These are phyloP conservation scores for Carex kokanica DNA, from an alignment of 176 grass and related monocot genomes.

Conservation along the genomic window DNA sequence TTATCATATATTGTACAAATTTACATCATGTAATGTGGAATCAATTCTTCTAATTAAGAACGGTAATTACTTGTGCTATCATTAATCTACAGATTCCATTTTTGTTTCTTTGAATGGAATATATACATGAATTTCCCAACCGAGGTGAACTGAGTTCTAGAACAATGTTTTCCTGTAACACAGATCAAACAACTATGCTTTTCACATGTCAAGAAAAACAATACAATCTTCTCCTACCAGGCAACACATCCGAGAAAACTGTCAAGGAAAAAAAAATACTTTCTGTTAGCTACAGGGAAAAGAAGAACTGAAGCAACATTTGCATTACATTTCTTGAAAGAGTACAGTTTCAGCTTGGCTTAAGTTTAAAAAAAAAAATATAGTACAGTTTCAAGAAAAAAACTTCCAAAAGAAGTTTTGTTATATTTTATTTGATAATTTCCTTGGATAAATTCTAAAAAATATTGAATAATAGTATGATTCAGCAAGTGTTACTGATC, in stretches of 20 bases:
- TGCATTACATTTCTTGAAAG: neutral
- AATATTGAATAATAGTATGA: neutral
- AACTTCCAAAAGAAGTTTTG: neutral
- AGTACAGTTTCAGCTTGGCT: too few species aligned
- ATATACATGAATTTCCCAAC: neutral
- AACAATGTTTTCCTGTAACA: neutral
- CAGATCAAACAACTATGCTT: neutral
- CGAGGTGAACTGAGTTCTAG: neutral
- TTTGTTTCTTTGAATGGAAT: neutral
- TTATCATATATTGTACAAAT: too few species aligned
- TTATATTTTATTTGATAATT: neutral
- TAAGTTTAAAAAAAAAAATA: too few species aligned
- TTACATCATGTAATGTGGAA: neutral
- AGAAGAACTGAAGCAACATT: neutral
- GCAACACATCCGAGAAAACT: slow-evolving; percentile 30
- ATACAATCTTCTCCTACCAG: slow-evolving; percentile 26
- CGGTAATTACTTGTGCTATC: neutral
- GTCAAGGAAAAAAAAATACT: neutral
- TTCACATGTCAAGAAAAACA: neutral
- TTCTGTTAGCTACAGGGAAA: neutral
- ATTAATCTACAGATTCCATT: neutral
- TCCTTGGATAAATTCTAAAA: neutral
- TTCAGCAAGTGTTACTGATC: neutral
- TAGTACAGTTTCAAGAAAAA: neutral
- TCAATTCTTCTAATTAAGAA: neutral